Percentiles rank a stretch among this genome's conserved stretches.
Evolutionary conservation across 2,329 filamentous ascomycete genomes (phyloP).

Genomic region (Colletotrichum eleusines): DNA sequence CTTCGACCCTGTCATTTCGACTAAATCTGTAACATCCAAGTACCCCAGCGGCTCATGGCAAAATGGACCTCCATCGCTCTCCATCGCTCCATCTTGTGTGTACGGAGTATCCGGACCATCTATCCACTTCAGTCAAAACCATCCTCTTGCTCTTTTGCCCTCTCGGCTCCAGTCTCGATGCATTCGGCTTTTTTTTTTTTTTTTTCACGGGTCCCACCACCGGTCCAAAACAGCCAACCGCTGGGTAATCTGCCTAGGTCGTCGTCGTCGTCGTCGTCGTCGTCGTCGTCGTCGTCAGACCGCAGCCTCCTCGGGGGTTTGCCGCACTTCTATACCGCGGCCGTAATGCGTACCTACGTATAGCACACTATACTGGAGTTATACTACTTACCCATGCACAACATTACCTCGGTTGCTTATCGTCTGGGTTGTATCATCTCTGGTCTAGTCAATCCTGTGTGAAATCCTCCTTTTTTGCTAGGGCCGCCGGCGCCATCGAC

Average conservation of each 20-base stretch:
- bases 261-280: no score
- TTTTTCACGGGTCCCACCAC: neutral
- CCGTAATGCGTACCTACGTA: neutral
- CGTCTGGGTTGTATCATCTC: neutral
- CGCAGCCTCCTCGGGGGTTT: neutral
- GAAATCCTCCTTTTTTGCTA: neutral
- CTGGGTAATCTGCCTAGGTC: no score
- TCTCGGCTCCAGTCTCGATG: no score
- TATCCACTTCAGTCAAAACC: neutral
- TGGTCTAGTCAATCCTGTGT: neutral
- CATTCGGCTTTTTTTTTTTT: no score
- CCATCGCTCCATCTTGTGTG: no score
- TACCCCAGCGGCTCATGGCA: constrained; percentile 6
- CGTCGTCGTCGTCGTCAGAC: neutral
- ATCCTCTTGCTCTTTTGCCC: neutral
- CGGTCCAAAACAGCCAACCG: no score
- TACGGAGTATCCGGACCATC: no score
- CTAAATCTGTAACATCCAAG: constrained; percentile 41
- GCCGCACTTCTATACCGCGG: neutral
- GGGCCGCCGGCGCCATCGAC: neutral
- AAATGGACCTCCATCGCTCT: neutral
- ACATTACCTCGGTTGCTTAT: neutral
- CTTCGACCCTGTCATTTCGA: constrained; percentile 38
- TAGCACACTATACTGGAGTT: no score
- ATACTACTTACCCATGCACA: no score